Percentiles rank a stretch among this genome's conserved stretches.
phyloP scores from a whole-genome alignment of 2,329 filamentous ascomycete genomes.

The Pyrenophora tritici-repentis region DNA sequence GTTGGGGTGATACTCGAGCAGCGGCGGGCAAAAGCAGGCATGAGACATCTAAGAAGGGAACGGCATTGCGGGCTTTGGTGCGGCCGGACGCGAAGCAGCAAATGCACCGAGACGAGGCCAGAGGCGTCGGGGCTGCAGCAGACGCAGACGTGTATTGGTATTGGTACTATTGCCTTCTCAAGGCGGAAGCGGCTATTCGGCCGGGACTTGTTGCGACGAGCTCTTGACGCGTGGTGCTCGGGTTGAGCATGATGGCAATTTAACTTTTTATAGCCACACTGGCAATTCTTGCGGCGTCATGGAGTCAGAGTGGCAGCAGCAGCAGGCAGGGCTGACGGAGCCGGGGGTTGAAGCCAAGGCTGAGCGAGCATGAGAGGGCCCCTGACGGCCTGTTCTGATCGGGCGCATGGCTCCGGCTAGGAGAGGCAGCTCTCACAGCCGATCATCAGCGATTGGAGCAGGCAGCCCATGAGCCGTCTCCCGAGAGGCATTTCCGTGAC shows the following conservation, averaged over 20 bases:
- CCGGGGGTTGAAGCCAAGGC: slow-evolving; percentile 3
- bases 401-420: slow-evolving; percentile 31
- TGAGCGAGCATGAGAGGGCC: slow-evolving; percentile 13
- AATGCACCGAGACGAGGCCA: slow-evolving; percentile 22
- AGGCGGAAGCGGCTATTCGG: slow-evolving; percentile 24
- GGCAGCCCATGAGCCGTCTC: slow-evolving; percentile 28
- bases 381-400: slow-evolving; percentile 17
- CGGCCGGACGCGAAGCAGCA: slow-evolving; percentile 18
- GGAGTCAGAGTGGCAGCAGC: slow-evolving; percentile 11
- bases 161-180: slow-evolving; percentile 2
- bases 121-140: slow-evolving; percentile 40
- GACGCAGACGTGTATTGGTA: slow-evolving; percentile 15
- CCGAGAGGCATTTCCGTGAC: slow-evolving; percentile 34
- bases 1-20: slow-evolving; percentile 18
- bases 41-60: slow-evolving; percentile 28
- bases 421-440: slow-evolving; percentile 21
- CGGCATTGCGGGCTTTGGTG: slow-evolving; percentile 14
- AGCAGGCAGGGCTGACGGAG: slow-evolving; percentile 16
- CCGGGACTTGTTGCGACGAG: slow-evolving; percentile 15
- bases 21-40: slow-evolving; percentile 19
- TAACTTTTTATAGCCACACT: slow-evolving; percentile 28
- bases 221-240: slow-evolving; percentile 31
- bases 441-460: slow-evolving; percentile 32
- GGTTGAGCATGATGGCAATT: slow-evolving; percentile 35
- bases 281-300: slow-evolving; percentile 22